Evolutionary conservation across 2,329 filamentous ascomycete species (phyloP).

Genomic region (Fusarium sp.): DNA sequence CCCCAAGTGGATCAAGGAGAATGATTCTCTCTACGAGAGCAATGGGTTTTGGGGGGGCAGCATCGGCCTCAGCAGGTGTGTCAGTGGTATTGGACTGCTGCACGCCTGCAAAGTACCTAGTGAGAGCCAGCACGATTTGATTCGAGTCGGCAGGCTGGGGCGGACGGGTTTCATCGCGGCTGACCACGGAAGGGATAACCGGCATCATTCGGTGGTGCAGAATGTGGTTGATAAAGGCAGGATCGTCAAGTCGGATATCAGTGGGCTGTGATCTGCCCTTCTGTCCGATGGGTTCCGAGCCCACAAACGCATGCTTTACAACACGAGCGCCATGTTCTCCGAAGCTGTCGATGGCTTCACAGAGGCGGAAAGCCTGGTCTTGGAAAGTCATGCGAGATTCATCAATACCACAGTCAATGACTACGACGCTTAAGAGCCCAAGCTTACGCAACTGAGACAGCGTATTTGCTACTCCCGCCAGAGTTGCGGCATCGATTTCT

Average conservation of each 20-base stretch:
- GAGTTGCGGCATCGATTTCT: conserved; percentile 69
- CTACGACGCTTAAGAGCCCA: conserved; percentile 81
- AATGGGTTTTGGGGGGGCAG: conserved; percentile 54
- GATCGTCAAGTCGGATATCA: conserved; percentile 44
- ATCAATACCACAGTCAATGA: conserved; percentile 74
- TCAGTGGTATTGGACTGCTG: conserved; percentile 54
- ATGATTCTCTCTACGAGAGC: conserved; percentile 84
- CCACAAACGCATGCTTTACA: conserved; percentile 58
- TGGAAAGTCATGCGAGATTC: conserved; percentile 53
- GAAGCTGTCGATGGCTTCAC: conserved; percentile 75
- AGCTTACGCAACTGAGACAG: conserved; percentile 83
- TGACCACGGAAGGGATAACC: conserved; percentile 53
- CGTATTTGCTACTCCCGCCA: conserved; percentile 82
- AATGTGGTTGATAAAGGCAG: conserved; percentile 43
- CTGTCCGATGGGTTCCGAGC: background rate
- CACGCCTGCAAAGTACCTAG: conserved; percentile 76
- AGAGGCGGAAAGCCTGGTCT: conserved; percentile 75
- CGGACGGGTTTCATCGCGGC: conserved; percentile 50
- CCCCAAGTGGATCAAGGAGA: conserved; percentile 85
- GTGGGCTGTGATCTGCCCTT: conserved; percentile 24
- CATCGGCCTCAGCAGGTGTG: conserved; percentile 39
- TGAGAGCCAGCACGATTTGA: conserved; percentile 79
- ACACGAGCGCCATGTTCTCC: conserved; percentile 73
- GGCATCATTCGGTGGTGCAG: conserved; percentile 47
- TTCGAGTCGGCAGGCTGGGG: conserved; percentile 53